Conservation (phyloP, 345 rosid genomes). For the Lumnitzera racemosa region DNA sequence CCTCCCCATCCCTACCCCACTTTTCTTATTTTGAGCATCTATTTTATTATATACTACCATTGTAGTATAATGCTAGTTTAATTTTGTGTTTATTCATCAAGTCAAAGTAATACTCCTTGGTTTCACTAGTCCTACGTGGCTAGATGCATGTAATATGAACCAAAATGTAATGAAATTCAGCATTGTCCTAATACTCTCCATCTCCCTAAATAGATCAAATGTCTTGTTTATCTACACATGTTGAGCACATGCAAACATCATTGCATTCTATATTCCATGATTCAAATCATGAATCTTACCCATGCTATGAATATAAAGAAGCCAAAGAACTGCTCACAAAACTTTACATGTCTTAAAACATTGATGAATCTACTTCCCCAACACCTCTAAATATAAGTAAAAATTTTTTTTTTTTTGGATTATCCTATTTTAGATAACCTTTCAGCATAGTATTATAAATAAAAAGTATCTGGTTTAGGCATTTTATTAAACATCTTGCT, state of each 20-base stretch:
- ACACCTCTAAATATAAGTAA: background rate
- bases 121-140: constrained; percentile 67
- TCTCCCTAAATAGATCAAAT: constrained; percentile 46
- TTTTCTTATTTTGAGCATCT: too few relatives aligned
- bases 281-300: constrained; percentile 51
- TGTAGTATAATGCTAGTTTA: constrained; percentile 81
- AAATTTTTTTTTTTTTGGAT: too few relatives aligned
- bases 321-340: constrained; percentile 76
- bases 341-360: constrained; percentile 66
- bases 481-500: constrained; percentile 73
- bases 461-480: constrained; percentile 57
- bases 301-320: constrained; percentile 74
- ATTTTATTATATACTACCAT: constrained; percentile 31
- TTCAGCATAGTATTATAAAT: too few relatives aligned
- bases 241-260: constrained; percentile 81
- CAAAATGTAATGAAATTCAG: constrained; percentile 81
- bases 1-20: too few relatives aligned
- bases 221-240: constrained; percentile 43
- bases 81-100: constrained; percentile 58
- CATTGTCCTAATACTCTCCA: constrained; percentile 45
- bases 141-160: constrained; percentile 74
- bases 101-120: constrained; percentile 57
- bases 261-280: constrained; percentile 84
- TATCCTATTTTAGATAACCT: too few relatives aligned
- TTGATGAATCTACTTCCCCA: constrained; percentile 79